Percentiles rank a stretch among this genome's conserved stretches.
These are phyloP conservation scores for Carallia brachiata DNA, from an alignment of 345 rosid genomes.

Conservation along the genomic window DNA sequence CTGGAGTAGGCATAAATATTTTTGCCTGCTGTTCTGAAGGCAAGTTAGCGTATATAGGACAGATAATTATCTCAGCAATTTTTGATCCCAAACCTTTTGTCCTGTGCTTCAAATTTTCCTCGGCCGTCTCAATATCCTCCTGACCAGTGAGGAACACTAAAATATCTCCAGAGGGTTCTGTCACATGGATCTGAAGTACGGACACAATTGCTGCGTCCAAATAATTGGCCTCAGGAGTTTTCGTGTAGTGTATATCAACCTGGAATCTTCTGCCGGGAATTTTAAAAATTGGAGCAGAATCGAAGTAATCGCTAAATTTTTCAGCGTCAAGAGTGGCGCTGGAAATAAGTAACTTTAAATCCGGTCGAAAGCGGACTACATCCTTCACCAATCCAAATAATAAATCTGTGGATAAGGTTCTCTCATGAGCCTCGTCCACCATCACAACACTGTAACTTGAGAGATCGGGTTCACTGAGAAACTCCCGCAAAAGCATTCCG, in stretches of 20 bases:
- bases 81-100: constrained; percentile 87
- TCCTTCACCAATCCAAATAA: constrained; percentile 80
- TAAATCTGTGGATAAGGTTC: constrained; percentile 83
- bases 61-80: constrained; percentile 87
- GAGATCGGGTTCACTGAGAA: constrained; percentile 78
- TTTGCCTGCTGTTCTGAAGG: constrained; percentile 97
- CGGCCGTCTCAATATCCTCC: constrained; percentile 91
- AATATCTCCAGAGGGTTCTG: constrained; percentile 71
- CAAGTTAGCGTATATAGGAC: constrained; percentile 94
- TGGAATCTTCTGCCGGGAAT: constrained; percentile 87
- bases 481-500: constrained; percentile 76
- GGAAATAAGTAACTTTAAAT: constrained; percentile 83
- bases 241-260: constrained; percentile 75
- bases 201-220: constrained; percentile 81
- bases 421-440: constrained; percentile 94
- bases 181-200: constrained; percentile 70
- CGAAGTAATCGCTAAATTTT: constrained; percentile 80
- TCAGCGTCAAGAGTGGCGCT: constrained; percentile 93
- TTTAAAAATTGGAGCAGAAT: constrained; percentile 74
- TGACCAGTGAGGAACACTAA: constrained; percentile 81
- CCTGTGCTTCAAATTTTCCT: constrained; percentile 85
- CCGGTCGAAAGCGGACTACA: constrained; percentile 65
- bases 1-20: constrained; percentile 95
- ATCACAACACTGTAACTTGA: constrained; percentile 75
- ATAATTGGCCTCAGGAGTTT: constrained; percentile 87